phyloP scores from a whole-genome alignment of 345 rosid genomes.

The Eutrema yunnanense region DNA sequence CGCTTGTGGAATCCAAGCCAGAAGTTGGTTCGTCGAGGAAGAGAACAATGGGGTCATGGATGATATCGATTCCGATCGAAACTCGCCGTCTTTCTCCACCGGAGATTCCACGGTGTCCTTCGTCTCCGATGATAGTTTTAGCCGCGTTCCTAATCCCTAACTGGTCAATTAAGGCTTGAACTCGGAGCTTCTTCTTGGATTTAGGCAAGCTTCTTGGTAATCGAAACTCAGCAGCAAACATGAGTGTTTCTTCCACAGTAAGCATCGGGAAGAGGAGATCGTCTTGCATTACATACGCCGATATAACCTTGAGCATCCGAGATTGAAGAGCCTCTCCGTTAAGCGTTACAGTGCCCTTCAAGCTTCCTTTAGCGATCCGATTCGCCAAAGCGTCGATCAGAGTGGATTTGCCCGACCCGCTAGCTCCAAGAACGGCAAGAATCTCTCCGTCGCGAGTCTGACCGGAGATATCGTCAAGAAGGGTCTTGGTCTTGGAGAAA shows the following conservation, averaged over 20 bases:
- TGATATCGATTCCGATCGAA: constrained; percentile 84
- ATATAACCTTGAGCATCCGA: constrained; percentile 69
- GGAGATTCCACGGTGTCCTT: constrained; percentile 92
- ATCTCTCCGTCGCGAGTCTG: constrained; percentile 89
- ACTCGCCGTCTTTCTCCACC: constrained; percentile 93
- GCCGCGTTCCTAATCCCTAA: constrained; percentile 83
- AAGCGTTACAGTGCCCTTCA: constrained; percentile 58
- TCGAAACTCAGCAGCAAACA: constrained; percentile 90
- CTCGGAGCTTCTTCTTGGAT: constrained; percentile 67
- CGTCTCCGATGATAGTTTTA: constrained; percentile 81
- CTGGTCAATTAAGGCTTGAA: constrained; percentile 83
- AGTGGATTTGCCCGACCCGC: constrained; percentile 92
- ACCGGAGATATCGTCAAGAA: constrained; percentile 71
- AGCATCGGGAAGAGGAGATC: constrained; percentile 85
- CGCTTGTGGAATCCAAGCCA: constrained; percentile 90
- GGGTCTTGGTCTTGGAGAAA: constrained; percentile 48
- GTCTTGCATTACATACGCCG: constrained; percentile 95
- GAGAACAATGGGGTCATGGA: constrained; percentile 82
- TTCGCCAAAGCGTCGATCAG: constrained; percentile 75
- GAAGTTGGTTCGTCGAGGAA: constrained; percentile 96
- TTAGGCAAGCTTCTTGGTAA: constrained; percentile 66
- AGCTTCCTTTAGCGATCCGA: constrained; percentile 66
- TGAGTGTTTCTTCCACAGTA: constrained; percentile 78
- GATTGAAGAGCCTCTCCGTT: constrained; percentile 77
- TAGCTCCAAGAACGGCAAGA: constrained; percentile 86